phyloP scores from a whole-genome alignment of 257 asterid species.

The Nicotiana undulata region DNA sequence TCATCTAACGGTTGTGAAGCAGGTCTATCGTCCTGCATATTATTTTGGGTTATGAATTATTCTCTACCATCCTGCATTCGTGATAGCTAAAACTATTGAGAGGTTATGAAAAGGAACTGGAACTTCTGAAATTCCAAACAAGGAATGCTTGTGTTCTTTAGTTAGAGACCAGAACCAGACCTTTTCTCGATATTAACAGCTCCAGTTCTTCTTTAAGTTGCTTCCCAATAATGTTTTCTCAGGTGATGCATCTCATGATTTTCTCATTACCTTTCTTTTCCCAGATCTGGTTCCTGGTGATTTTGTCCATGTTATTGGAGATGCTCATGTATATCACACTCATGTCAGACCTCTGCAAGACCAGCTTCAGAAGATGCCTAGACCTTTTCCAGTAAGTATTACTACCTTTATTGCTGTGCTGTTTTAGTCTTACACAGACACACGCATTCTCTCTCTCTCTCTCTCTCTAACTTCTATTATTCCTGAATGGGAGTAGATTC shows the following conservation, averaged over 20 bases:
- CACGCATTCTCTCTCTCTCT: background rate
- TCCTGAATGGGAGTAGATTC: constrained; percentile 30
- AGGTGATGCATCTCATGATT: background rate
- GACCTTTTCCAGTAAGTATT: constrained; percentile 80
- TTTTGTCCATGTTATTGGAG: constrained; percentile 82
- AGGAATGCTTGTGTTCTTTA: background rate
- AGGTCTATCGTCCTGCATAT: background rate
- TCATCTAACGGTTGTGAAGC: background rate
- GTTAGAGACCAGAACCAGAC: background rate
- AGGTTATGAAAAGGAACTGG: background rate
- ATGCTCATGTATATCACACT: constrained; percentile 78
- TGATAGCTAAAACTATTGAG: too few relatives aligned
- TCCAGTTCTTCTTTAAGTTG: background rate
- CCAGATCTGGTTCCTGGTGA: constrained; percentile 88
- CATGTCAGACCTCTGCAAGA: constrained; percentile 75
- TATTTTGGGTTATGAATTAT: too few relatives aligned
- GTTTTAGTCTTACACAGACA: too few relatives aligned
- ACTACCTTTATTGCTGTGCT: background rate
- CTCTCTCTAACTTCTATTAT: background rate
- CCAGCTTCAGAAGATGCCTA: constrained; percentile 74
- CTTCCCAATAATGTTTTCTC: background rate
- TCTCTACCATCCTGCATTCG: too few relatives aligned
- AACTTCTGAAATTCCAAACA: too few relatives aligned
- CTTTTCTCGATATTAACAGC: background rate
- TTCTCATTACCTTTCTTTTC: background rate